Percentiles rank a stretch among this genome's conserved stretches.
These are phyloP conservation scores for Prinsepia uniflora DNA, from an alignment of 306 rosid species.

Conservation along the genomic window DNA sequence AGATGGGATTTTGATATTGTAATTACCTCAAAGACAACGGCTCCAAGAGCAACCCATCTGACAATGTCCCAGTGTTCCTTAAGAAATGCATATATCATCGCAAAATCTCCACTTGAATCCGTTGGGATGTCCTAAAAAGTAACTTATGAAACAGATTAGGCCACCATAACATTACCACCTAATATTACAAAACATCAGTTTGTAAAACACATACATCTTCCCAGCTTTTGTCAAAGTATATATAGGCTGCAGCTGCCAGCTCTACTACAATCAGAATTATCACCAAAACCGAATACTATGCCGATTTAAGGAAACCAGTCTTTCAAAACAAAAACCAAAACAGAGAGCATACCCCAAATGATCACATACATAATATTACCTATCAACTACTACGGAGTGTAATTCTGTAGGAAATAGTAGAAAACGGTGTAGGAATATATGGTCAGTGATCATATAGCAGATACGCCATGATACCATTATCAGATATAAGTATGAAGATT, in stretches of 20 bases:
- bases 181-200: background rate
- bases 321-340: background rate
- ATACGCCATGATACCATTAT: background rate
- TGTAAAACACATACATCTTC: slow-evolving; percentile 49
- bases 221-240: slow-evolving; percentile 88
- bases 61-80: slow-evolving; percentile 62
- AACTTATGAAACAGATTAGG: slow-evolving; percentile 23
- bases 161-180: slow-evolving; percentile 11
- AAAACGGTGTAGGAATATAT: background rate
- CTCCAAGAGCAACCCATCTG: slow-evolving; percentile 90
- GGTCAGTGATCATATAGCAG: background rate
- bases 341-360: slow-evolving; percentile 1
- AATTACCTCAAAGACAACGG: slow-evolving; percentile 74
- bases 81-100: slow-evolving; percentile 59
- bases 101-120: slow-evolving; percentile 75
- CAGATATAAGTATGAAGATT: slow-evolving; percentile 3
- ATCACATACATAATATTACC: background rate
- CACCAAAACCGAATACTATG: slow-evolving; percentile 69
- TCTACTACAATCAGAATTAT: slow-evolving; percentile 69
- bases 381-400: slow-evolving; percentile 1
- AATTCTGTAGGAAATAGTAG: slow-evolving; percentile 1
- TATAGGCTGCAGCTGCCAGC: slow-evolving; percentile 79
- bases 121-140: slow-evolving; percentile 64
- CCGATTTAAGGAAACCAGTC: slow-evolving; percentile 59
- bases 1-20: background rate